Evolutionary conservation across 495 filamentous ascomycete genomes (phyloP), one percentile per base, ranked within the genome.

Genomic region (Neurospora cerealis): DNA sequence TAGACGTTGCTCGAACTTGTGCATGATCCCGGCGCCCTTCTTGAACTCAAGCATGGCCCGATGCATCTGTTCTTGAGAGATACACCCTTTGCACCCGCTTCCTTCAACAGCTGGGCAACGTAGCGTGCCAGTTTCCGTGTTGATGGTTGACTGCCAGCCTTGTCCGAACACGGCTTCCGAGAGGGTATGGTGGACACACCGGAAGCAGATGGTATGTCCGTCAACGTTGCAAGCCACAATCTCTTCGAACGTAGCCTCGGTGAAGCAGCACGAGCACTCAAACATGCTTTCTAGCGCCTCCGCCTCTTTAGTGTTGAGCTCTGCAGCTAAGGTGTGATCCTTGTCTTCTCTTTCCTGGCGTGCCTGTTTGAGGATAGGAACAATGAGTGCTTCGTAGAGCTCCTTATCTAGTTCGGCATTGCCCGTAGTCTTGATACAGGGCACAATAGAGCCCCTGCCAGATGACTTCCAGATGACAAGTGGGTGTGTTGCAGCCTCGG

Each of bases 261-360:
- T 87, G 76, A 92, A 96, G 83, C 96, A 99, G 83, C 95, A 98
- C 77, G 91, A 90, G 80, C 96, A 99, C 78, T 98, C 96, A 76
- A 94, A 91, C 21, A 95, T 79, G 34, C 89, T 90, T 38, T 90
- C 86, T 7, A 85, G 87, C 38, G 87, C 84, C 76, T 92, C 89
- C 6, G 96, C 95, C 76, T 98, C 92, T 46, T 84, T 81, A 32
- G 88, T 89, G 80, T 97, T 96, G 73, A 97, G 76, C 34, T 88
- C 83, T 7, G 87, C 75, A 10, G 96, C 94, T 42, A 93, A 74
- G 40, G 79, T 78, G 70, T 83, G 86, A 77, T 99, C 96, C 21
- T 82, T 81, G 2, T 77, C 81, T 60, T 92, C 89, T 74, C 87
- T 89, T n/a, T 89, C 86, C 39, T 84, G 81, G 10, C 85, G 87